Percentiles rank a stretch among this genome's conserved stretches.
Conservation (phyloP, 345 rosid species). For the Chamaenerion angustifolium region DNA sequence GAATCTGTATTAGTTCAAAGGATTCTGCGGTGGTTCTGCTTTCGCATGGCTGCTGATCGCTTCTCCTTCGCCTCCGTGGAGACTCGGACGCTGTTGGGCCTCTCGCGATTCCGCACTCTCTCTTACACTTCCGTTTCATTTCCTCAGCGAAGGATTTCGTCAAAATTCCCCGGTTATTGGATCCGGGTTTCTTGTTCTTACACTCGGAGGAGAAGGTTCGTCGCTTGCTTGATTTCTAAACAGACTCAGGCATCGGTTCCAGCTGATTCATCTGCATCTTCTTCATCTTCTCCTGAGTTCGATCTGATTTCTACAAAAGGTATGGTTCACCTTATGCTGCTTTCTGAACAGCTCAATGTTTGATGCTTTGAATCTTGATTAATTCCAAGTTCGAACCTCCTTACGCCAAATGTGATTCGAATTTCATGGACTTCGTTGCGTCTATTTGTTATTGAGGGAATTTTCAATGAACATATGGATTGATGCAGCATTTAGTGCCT, state of each 20-base stretch:
- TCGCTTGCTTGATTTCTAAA: conserved; percentile 5
- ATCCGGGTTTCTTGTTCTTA: background rate
- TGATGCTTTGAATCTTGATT: background rate
- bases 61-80: conserved; percentile 10
- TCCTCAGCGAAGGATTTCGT: background rate
- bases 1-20: background rate
- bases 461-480: too few species aligned
- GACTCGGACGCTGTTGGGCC: conserved; percentile 9
- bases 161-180: background rate
- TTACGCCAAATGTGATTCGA: too few species aligned
- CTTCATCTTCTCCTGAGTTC: background rate
- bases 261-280: background rate
- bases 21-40: background rate
- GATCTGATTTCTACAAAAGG: conserved; percentile 7
- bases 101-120: conserved; percentile 9
- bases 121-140: conserved; percentile 1
- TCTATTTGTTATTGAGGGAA: too few species aligned
- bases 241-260: background rate
- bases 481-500: too few species aligned
- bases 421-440: too few species aligned
- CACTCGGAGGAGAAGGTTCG: background rate
- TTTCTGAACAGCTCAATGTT: background rate
- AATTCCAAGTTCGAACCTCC: background rate
- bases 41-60: conserved; percentile 1
- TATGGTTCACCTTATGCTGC: background rate